phyloP scores from a whole-genome alignment of 257 asterid species.

The Gentiana straminea region DNA sequence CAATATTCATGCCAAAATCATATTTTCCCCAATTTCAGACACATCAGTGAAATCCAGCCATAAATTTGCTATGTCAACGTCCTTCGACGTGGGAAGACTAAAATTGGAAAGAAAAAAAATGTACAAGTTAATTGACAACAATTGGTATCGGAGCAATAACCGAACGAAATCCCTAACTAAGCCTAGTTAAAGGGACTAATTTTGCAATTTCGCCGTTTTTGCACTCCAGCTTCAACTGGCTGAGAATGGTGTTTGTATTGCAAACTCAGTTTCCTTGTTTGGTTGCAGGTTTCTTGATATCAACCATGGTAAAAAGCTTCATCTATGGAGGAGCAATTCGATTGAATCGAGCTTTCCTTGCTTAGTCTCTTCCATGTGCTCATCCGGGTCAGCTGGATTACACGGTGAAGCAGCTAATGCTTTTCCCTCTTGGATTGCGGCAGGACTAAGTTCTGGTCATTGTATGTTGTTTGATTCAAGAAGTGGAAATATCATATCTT shows the following conservation, averaged over 20 bases:
- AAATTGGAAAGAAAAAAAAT: too few relatives aligned
- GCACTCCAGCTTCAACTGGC: neutral
- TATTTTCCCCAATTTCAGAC: too few relatives aligned
- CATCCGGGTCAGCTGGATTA: conserved; percentile 45
- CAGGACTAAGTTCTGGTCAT: conserved; percentile 75
- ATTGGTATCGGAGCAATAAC: too few relatives aligned
- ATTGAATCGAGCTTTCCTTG: conserved; percentile 65
- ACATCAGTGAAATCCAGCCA: too few relatives aligned
- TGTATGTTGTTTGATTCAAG: conserved; percentile 83
- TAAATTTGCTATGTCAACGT: too few relatives aligned
- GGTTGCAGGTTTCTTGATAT: conserved; percentile 77
- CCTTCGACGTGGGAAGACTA: too few relatives aligned
- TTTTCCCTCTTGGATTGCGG: conserved; percentile 87
- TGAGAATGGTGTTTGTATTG: neutral
- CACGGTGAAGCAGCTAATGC: conserved; percentile 26
- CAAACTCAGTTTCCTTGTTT: neutral
- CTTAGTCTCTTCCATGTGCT: conserved; percentile 79
- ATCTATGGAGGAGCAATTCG: conserved; percentile 76
- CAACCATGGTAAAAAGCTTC: conserved; percentile 81
- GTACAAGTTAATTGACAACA: too few relatives aligned
- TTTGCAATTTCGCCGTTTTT: too few relatives aligned
- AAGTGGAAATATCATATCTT: conserved; percentile 67
- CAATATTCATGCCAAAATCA: too few relatives aligned
- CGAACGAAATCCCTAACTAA: too few relatives aligned
- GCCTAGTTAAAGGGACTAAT: too few relatives aligned